Evolutionary conservation across 768 basidiomycete genomes (phyloP), one percentile per base, ranked within the genome.

Genomic region (Auricularia sp.): DNA sequence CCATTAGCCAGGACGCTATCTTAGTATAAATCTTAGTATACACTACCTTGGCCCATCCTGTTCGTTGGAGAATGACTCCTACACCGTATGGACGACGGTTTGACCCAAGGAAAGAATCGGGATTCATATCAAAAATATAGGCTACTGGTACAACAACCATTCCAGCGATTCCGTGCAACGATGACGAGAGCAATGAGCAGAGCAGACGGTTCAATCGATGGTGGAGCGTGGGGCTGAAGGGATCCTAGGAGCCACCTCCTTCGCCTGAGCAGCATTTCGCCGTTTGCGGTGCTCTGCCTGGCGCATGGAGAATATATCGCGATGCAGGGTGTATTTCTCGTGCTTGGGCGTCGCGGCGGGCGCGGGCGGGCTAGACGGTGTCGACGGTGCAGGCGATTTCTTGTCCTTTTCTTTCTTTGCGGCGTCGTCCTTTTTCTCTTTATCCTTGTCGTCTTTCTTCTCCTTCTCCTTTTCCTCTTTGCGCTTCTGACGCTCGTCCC

Each of bases 301-400:
- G 33, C 94, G 84, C 83, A 96, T 86, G 74, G 81, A 78, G 73
- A 90, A 97, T 67, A 90, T 85, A 67, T 89, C 84, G 47, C 92
- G 83, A 75, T 96, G 92, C n/a, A 97, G 79, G 8, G 81, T 78
- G 71, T 87, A 97, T 67, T 85, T 83, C 71, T 88, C 81, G 77
- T 95, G 94, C 8, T 71, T 70, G 1, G 72, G 66, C 39, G 67
- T 39, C 13, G 67, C 62, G 24, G 67, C 64, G 1, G 71, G 62
- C 24, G 71, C 64, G 35, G 68, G 62, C 4, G 72, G 51, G 1
- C 68, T 62, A 1, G 70, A 59, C 45, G 62, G 24, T n/a, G 73
- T 56, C 13, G 80, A 75, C 13, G 84, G 77, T 33, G 78, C 72
- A 35, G 63, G 42, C 8, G 70, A 75, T 51, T 76, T 75, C 45